These are phyloP conservation scores for Solanum okadae DNA, from an alignment of 257 asterid species.

Conservation along the genomic window DNA sequence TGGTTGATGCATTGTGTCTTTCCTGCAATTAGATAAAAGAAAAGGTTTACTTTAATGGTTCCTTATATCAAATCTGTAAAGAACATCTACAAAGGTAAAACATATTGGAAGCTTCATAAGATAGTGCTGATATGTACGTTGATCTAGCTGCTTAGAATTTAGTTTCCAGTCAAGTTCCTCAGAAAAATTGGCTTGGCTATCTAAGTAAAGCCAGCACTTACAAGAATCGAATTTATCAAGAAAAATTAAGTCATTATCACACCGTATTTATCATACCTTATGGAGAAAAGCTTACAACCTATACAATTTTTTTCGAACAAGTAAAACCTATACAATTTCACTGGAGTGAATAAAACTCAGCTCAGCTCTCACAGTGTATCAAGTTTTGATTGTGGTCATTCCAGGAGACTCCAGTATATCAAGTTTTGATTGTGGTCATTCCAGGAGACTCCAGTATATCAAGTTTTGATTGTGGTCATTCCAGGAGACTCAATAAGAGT, in stretches of 20 bases:
- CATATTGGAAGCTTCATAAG: neutral
- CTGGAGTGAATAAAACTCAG: neutral
- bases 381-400: too few species aligned
- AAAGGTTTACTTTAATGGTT: neutral
- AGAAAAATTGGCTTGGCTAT: neutral
- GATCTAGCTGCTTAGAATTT: neutral
- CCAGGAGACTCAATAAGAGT: neutral
- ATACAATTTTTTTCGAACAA: neutral
- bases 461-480: neutral
- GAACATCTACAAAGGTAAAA: neutral
- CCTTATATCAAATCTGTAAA: neutral
- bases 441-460: neutral
- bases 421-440: neutral
- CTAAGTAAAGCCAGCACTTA: neutral
- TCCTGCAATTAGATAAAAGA: conserved; percentile 46
- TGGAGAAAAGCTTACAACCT: neutral
- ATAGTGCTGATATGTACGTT: neutral
- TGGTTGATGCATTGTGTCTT: conserved; percentile 99
- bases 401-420: neutral
- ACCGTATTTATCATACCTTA: neutral
- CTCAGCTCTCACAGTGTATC: too few species aligned
- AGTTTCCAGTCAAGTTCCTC: neutral
- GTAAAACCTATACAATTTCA: neutral
- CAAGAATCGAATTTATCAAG: neutral
- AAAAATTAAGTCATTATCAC: neutral